Conservation (phyloP, 331 rosid genomes). For the Malus hybrid region DNA sequence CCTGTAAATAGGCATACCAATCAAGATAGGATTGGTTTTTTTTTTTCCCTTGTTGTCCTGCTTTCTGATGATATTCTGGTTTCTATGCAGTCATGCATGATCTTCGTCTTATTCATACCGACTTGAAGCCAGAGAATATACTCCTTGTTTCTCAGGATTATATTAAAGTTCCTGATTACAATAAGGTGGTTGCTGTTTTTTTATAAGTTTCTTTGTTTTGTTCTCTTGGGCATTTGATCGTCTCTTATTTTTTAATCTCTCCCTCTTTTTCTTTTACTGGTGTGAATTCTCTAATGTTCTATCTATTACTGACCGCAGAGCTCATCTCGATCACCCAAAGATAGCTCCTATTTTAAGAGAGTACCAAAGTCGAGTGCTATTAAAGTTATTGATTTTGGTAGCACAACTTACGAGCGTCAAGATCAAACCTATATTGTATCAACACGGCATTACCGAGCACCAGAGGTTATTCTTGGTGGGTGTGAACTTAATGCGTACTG, state of each 20-base stretch:
- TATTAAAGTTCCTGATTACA: conserved; percentile 59
- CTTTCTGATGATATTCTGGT: neutral
- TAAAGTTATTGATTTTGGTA: conserved; percentile 89
- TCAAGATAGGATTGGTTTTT: too few relatives aligned
- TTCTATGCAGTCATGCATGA: conserved; percentile 77
- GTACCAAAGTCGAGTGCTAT: conserved; percentile 79
- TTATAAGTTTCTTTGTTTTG: neutral
- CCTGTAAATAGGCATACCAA: neutral
- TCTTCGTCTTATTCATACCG: conserved; percentile 65
- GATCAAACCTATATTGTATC: conserved; percentile 82
- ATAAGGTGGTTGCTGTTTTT: conserved; percentile 15
- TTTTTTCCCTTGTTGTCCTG: neutral
- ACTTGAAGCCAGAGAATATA: conserved; percentile 82
- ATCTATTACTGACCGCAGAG: conserved; percentile 22
- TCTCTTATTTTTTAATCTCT: neutral
- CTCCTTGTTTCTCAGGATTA: conserved; percentile 60
- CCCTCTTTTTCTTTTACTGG: neutral
- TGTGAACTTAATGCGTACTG: neutral
- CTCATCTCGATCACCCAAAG: conserved; percentile 57
- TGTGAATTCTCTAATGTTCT: neutral
- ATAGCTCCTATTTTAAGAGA: conserved; percentile 50
- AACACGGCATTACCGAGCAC: conserved; percentile 90
- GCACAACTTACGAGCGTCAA: conserved; percentile 68
- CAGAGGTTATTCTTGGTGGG: conserved; percentile 72
- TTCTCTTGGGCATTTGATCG: too few relatives aligned